phyloP scores from a whole-genome alignment of 2,329 filamentous ascomycete genomes.

The Diplodia mutila region DNA sequence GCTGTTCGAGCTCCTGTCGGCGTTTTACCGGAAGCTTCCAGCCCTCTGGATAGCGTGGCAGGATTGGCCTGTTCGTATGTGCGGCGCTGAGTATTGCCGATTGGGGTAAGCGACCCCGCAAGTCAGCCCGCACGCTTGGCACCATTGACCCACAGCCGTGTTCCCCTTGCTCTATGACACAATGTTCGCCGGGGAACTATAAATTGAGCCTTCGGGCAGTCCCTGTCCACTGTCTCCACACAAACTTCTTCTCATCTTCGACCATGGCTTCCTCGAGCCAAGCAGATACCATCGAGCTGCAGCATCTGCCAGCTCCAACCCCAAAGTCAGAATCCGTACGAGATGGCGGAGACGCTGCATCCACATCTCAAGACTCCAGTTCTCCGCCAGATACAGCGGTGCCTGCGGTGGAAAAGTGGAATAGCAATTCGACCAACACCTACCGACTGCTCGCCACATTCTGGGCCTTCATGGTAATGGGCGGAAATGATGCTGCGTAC shows the following conservation, averaged over 20 bases:
- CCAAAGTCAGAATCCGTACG: not conserved
- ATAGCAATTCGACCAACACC: slow-evolving; percentile 60
- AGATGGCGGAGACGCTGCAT: not conserved
- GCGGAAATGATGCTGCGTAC: slow-evolving; percentile 69
- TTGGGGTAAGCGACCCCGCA: not conserved
- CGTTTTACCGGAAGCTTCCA: not conserved
- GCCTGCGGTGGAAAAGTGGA: slow-evolving; percentile 61
- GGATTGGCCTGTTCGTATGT: not conserved
- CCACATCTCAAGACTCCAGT: not conserved
- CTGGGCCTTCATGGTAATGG: slow-evolving; percentile 66
- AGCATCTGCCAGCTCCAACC: not conserved
- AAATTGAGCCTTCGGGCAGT: not conserved
- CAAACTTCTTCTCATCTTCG: not conserved
- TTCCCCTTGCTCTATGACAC: not conserved
- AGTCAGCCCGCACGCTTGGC: not conserved
- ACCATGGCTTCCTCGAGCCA: not conserved
- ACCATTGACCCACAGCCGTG: not conserved
- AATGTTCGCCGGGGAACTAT: not conserved
- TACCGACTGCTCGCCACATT: slow-evolving; percentile 63
- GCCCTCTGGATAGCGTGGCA: too few species aligned
- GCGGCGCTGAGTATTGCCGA: not conserved
- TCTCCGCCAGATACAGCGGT: not conserved
- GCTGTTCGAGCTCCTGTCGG: not conserved
- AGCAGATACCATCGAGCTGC: not conserved
- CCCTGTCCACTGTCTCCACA: not conserved